Base-by-base conservation (phyloP, 768 basidiomycete genomes). In the Mycena maculata region DNA sequence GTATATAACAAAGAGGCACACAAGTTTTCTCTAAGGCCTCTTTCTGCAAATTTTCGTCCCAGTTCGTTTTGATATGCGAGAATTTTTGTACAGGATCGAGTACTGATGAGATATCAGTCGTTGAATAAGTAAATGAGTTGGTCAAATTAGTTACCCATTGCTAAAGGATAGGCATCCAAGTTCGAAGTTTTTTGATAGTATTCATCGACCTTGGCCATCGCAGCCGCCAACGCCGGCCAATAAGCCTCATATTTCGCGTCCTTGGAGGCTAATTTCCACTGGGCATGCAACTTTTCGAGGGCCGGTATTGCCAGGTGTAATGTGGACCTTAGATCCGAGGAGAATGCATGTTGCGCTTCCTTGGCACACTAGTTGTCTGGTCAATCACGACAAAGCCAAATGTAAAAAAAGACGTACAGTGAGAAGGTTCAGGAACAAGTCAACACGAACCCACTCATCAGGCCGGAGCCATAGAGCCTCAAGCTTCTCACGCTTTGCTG, bases 301-400 rank as follows among this genome's bases (percentile, higher is more conserved):
- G n/a, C n/a, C n/a, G n/a, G n/a, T n/a, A 80, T 64, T 0, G 71
- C 78, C n/a, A 71, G 60, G 54, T 78, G 74, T 2, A 80, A 65
- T 2, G 66, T 69, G 0, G 78, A 71, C 9, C 60, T 56, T 20
- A 41, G 30, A 22, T 78, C 76, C 1, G 74, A 73, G 0, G 79
- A 80, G 57, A 79, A 80, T 0, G 64, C 59, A 18, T 80, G 79
- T 52, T 81, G 79, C 0, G 76, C 72, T 13, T 70, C 28, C 41
- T 80, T 75, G 7, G 77, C 75, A 58, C 71, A 28, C 48, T 49
- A n/a, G 28, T 3, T 62, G 75, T 78, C 48, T 27, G 22, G 55
- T 31, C 25, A 44, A 15, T 49, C 12, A 20, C 16, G 30, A 33
- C 31, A 54, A 54, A 44, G 4, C 6, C 22, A 23, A 50, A 48